Base-by-base conservation (phyloP, 2,329 filamentous ascomycete genomes). In the Xylaria sp. region DNA sequence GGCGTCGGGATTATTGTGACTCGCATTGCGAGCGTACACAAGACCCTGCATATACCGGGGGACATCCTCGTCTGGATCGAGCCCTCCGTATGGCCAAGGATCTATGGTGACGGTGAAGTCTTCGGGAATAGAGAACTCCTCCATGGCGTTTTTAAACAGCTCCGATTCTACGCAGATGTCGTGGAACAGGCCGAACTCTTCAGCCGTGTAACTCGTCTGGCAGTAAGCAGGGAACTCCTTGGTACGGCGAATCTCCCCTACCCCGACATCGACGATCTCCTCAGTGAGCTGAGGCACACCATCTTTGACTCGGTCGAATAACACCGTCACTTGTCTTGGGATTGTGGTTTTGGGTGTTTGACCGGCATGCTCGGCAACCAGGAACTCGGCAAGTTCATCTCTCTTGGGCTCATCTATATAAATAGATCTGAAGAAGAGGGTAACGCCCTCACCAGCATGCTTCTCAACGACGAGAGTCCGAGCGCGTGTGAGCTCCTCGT, bases 11-110 rank as follows among this genome's bases (percentile, higher is more conserved):
- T 85, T 84, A 41, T 81, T 78, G 41, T 79, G 82, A 18, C 78
- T 75, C 3, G 77, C 66, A 66, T 84, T 80, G 13, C 78, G 78
- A n/a, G 82, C 83, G 71, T 84, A 86, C 48, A 85, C 81, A 1
- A 86, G 78, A 46, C 83, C 85, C 57, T 85, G 83, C 81, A 86
- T 84, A 61, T 80, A 81, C 18, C 83, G 81, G 6, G 80, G 79
- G 3, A 78, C 74, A 25, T 78, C 76, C 56, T 82, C 81, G 4
- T 81, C 79, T 4, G 74, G 75, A 63, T 83, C 81, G 0, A 78
- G 76, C 2, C 81, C 81, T 7, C 84, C 84, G 70, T 93, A 94
- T 43, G 92, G 92, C 91, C 91, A 94, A 0, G 86, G 69, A 87
- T 85, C 83, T 70, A 85, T 83, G 15, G 78, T 79, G 59, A 84